Base-by-base conservation (phyloP, 768 basidiomycete species). In the Hygrocybe punicea region DNA sequence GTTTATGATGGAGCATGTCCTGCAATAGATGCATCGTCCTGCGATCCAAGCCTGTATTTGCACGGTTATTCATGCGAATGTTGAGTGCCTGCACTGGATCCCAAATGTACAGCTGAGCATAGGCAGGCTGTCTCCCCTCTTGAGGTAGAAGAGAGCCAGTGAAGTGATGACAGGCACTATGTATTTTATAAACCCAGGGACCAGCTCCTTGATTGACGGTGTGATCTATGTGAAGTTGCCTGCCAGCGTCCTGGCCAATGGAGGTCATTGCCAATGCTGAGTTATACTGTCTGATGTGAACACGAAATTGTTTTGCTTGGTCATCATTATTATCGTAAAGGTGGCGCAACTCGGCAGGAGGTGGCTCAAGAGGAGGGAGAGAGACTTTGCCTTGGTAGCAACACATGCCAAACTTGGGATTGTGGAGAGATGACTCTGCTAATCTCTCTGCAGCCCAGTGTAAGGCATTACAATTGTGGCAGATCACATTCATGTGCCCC, bases 91-190 rank as follows among this genome's bases (percentile, higher is more conserved):
- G 60, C 2, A 39, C 4, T 11, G 75, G 66, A 63, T 79, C 75
- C 66, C 74, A 71, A 2, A 79, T 65, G 47, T 76, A 76, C 0
- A 77, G 65, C 55, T 79, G 74, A 6, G 73, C 69, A 67, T 69
- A 77, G 1, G 36, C 17, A 0, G 73, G 67, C 0, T 54, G 37
- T 0, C 29, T 2, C 11, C 62, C 70, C 9, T 59, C 53, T 4
- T 45, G 29, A 45, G 76, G 68, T 7, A 60, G 45, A 1, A 79
- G 63, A 44, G 75, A 70, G 7, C 71, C 71, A 24, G 68, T 60
- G 0, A 61, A 61, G 62, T 78, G 73, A 50, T 66, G 65, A 0
- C 76, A 67, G 17, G 64, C 46, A 0, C 70, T 70, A 55, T 70
- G 69, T 23, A 75, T 66, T 2, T 50, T 39, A 50, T 69, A 73